These are phyloP conservation scores for Pseudogymnoascus sp. DNA, from an alignment of 2,329 filamentous ascomycete genomes.

Conservation along the genomic window DNA sequence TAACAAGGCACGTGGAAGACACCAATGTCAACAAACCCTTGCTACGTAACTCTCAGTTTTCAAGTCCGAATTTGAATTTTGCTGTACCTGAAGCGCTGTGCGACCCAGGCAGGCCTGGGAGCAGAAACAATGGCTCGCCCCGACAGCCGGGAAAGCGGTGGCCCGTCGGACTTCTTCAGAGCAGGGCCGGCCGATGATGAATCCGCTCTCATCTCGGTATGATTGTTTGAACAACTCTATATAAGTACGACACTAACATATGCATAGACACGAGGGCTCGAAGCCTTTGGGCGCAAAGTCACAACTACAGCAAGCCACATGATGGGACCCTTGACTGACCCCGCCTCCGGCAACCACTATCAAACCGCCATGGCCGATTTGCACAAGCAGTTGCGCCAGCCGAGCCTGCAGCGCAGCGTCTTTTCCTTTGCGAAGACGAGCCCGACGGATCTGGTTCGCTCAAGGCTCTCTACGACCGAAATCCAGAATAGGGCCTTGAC, in stretches of 20 bases:
- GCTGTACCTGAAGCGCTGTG: background rate
- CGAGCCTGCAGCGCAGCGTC: slow-evolving; percentile 76
- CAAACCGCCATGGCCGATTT: slow-evolving; percentile 81
- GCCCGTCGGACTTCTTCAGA: slow-evolving; percentile 20
- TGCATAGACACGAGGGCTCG: slow-evolving; percentile 69
- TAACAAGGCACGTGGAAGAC: slow-evolving; percentile 9
- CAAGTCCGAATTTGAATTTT: slow-evolving; percentile 2
- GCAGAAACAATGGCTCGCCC: slow-evolving; percentile 27
- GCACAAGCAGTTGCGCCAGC: slow-evolving; percentile 78
- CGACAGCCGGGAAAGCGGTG: slow-evolving; percentile 25
- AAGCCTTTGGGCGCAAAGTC: slow-evolving; percentile 90
- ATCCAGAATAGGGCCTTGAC: slow-evolving; percentile 89
- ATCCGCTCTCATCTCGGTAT: slow-evolving; percentile 29
- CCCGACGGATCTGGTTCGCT: slow-evolving; percentile 88
- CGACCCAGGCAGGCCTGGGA: slow-evolving; percentile 12
- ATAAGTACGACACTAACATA: background rate
- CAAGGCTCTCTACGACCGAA: slow-evolving; percentile 79
- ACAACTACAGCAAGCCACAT: slow-evolving; percentile 87
- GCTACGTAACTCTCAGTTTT: background rate
- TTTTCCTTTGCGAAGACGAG: slow-evolving; percentile 86
- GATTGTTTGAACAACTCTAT: background rate
- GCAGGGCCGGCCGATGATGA: slow-evolving; percentile 25
- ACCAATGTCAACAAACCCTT: slow-evolving; percentile 5
- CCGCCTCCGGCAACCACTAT: slow-evolving; percentile 56
- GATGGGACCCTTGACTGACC: slow-evolving; percentile 59